phyloP scores from a whole-genome alignment of 2,329 filamentous ascomycete genomes.

The Fusarium goolgardi region DNA sequence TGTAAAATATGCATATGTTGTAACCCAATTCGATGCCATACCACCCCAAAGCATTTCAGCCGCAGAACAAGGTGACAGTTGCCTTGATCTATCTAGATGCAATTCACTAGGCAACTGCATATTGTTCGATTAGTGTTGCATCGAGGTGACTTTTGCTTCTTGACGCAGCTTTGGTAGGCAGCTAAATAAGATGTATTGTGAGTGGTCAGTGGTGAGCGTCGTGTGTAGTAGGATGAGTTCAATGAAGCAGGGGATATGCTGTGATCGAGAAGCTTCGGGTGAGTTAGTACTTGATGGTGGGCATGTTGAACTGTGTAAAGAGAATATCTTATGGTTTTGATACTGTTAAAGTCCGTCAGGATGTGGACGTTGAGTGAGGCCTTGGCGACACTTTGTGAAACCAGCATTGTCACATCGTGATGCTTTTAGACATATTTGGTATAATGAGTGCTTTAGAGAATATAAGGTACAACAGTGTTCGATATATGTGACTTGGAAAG shows the following conservation, averaged over 20 bases:
- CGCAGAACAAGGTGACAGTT: background rate
- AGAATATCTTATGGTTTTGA: background rate
- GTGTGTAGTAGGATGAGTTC: background rate
- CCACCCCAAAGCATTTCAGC: conserved; percentile 5
- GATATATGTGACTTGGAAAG: background rate
- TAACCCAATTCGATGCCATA: background rate
- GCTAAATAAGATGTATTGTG: conserved; percentile 46
- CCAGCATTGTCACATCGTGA: background rate
- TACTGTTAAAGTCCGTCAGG: background rate
- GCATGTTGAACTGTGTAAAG: background rate
- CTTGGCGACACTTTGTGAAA: background rate
- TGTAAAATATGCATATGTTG: background rate
- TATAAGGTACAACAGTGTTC: too few species aligned
- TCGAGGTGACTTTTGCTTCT: background rate
- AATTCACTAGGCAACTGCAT: conserved; percentile 22
- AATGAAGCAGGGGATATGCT: background rate
- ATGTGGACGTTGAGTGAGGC: conserved; percentile 1
- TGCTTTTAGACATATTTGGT: background rate
- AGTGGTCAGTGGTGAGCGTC: conserved; percentile 43
- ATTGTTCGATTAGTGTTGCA: background rate
- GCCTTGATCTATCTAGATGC: background rate
- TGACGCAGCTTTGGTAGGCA: conserved; percentile 44
- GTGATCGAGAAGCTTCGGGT: background rate
- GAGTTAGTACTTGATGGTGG: background rate
- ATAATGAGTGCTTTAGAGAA: background rate